Evolutionary conservation across 257 asterid genomes (phyloP), one percentile per base, ranked within the genome.

Genomic region (Plantago elongata): DNA sequence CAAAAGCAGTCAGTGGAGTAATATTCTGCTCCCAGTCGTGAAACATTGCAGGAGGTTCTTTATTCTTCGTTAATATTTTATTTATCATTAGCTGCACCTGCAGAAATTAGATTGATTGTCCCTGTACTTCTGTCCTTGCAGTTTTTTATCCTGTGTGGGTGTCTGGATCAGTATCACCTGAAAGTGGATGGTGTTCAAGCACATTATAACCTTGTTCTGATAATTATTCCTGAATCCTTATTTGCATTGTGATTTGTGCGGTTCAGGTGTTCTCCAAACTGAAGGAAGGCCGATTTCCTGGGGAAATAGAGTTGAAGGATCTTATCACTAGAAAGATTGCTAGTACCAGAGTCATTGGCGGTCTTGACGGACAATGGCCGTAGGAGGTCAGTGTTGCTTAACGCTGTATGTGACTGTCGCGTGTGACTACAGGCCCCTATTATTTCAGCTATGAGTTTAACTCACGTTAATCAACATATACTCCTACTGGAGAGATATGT

Each of bases 291-390:
- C 82, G 95, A 74, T 88, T 92, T 78, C 97, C 98, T 0, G 92
- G 95, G 22, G 98, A 92, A 75, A 84, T 92, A 43, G 98, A 92
- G 89, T 70, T 92, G 83, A 92, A 84, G 78, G 95, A 88, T 16
- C 80, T 83, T 64, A 61, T 92, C 48, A 75, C 75, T 65, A 72
- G 79, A 78, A 88, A 84, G 73, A 81, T 91, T 62, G 71, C 89
- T 27, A 74, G 38, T 68, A 78, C 89, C 9, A 75, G 88, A 60
- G 95, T 82, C 56, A 66, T 81, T 40, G 85, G 79, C 50, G 83
- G 77, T 30, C 52, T 74, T 51, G 71, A 69, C 46, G 75, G 74
- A 61, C 59, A 61, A 18, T 85, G 78, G 86, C 67, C 74, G n/a
- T 72, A 69, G 71, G 67, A 72, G 64, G 34, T 14, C 11, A 7